Base-by-base conservation (phyloP, 805 yeast species). In the Metschnikowia sp. region DNA sequence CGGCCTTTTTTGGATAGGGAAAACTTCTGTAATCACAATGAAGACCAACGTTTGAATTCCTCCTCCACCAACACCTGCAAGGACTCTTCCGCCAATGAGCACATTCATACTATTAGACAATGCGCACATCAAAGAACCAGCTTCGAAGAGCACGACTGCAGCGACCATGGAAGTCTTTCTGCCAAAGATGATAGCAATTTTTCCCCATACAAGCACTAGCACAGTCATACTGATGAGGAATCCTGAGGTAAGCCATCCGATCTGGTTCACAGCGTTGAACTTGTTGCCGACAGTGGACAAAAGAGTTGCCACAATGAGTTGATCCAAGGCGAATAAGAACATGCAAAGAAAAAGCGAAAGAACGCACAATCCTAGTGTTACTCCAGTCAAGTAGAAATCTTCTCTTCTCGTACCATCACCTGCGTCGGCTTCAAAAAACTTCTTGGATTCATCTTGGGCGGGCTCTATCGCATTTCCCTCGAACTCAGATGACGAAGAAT, bases 331-430 rank as follows among this genome's bases (percentile, higher is more conserved):
- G 15, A 63, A 60, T 11, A 69, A 48, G 45, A 70, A 69, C 50
- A 69, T 42, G 51, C 66, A 64, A 39, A 65, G 46, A 45, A 63
- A 62, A 5, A 65, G 46, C 3, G 74, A 56, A 1, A 57, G 8
- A 18, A 68, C 50, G 48, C 74, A 54, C 35, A 62, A 35, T 2
- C 37, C 45, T 29, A 70, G 53, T 15, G 55, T 53, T 28, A 45
- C 10, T 0, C 75, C 76, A 37, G 58, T 48, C 44, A 71, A 55
- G 42, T 66, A 66, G 47, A 69, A 71, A 30, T 71, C 74, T 44
- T 66, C 66, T 52, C 72, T 60, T 39, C 51, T 59, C 6, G 74
- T 68, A 13, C 75, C 75, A 49, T 71, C 75, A 34, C 76, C 75
- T 22, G 75, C 74, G 53, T 72, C 75, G 42, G 68, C 57, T 49